These are phyloP conservation scores for Boletus rubescentipes DNA, from an alignment of 768 basidiomycete species.

Conservation along the genomic window DNA sequence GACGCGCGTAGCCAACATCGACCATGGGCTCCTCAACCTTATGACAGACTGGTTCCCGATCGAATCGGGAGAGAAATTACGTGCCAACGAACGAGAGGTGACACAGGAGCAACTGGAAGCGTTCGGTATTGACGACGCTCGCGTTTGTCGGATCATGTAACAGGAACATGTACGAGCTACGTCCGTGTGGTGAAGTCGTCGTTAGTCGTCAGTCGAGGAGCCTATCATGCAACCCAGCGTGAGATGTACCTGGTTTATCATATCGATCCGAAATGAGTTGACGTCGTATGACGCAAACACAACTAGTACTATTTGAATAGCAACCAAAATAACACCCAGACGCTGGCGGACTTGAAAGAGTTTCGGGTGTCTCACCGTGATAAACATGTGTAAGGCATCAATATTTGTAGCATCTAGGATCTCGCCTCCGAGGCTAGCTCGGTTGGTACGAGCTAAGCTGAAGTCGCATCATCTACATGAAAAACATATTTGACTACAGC, in stretches of 20 bases:
- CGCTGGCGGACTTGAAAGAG: too few relatives aligned
- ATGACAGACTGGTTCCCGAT: conserved; percentile 92
- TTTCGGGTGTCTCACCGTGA: too few relatives aligned
- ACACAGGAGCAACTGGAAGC: conserved; percentile 65
- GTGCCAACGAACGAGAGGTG: conserved; percentile 74
- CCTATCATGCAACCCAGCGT: neutral
- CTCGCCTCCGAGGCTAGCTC: too few relatives aligned
- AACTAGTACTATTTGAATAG: too few relatives aligned
- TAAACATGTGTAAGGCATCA: too few relatives aligned
- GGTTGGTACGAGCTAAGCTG: too few relatives aligned
- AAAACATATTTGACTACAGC: neutral
- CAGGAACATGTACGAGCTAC: neutral
- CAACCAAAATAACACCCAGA: too few relatives aligned
- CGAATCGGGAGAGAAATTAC: conserved; percentile 73
- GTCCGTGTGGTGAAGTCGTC: neutral
- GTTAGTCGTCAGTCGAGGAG: neutral
- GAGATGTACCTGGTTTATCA: neutral
- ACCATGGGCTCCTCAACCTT: conserved; percentile 77
- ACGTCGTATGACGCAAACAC: too few relatives aligned
- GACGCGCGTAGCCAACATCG: conserved; percentile 60
- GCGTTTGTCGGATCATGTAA: conserved; percentile 45
- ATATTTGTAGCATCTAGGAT: too few relatives aligned
- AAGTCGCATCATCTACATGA: too few relatives aligned
- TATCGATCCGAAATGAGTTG: neutral
- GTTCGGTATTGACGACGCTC: conserved; percentile 46